Evolutionary conservation across 345 rosid species (phyloP).

Genomic region (Syzygium grande): DNA sequence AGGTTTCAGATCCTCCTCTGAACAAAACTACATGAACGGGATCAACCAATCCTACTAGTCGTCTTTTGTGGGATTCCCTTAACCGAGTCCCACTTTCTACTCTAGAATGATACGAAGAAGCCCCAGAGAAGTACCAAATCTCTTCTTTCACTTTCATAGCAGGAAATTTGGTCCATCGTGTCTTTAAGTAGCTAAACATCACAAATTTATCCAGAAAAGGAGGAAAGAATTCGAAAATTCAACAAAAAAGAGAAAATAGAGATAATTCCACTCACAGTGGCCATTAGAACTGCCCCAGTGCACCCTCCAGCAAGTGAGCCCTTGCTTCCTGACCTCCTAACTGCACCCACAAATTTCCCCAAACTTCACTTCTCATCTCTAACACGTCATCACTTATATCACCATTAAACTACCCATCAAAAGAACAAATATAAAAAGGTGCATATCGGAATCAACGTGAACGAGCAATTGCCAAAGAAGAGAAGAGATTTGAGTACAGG

Average conservation of each 20-base stretch:
- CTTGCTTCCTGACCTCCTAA: constrained; percentile 58
- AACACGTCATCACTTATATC: not conserved
- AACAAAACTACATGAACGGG: not conserved
- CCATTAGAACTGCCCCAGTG: constrained; percentile 67
- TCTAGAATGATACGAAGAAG: not conserved
- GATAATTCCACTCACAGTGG: constrained; percentile 33
- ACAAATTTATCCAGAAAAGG: not conserved
- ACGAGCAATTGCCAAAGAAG: not conserved
- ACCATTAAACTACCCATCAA: not conserved
- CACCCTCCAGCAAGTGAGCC: constrained; percentile 78
- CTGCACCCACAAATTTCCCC: constrained; percentile 17
- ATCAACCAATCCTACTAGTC: not conserved
- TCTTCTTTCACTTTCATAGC: not conserved
- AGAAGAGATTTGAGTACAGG: constrained; percentile 32
- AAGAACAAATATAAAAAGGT: not conserved
- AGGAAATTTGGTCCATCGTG: not conserved
- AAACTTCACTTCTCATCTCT: not conserved
- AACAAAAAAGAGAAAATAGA: not conserved
- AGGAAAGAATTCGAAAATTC: not conserved
- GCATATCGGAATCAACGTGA: not conserved
- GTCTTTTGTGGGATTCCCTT: not conserved
- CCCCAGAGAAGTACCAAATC: not conserved
- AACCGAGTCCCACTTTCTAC: not conserved
- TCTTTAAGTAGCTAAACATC: not conserved
- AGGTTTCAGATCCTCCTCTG: not conserved